phyloP scores from a whole-genome alignment of 371 early-diverging fungal species.

The Circinella minor region DNA sequence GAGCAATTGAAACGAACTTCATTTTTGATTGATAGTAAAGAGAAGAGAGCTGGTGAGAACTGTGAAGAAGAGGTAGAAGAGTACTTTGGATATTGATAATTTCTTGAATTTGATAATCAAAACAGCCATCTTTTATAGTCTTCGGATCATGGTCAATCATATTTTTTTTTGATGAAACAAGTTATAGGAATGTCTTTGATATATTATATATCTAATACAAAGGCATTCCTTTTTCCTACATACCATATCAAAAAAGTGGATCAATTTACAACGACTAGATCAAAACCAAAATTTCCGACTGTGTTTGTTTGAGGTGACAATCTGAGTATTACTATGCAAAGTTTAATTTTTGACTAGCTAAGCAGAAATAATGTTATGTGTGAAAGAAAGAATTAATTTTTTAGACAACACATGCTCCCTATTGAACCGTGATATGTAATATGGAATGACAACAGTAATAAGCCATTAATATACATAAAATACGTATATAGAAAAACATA shows the following conservation, averaged over 20 bases:
- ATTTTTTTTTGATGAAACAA: not conserved
- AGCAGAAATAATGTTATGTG: too few relatives aligned
- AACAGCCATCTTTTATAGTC: not conserved
- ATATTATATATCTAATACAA: not conserved
- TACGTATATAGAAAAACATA: not conserved
- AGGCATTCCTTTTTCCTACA: slow-evolving; percentile 3
- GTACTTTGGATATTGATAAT: not conserved
- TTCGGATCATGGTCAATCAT: not conserved
- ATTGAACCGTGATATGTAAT: not conserved
- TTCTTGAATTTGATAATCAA: not conserved
- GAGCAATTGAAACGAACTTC: slow-evolving; percentile 4
- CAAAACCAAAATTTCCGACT: not conserved
- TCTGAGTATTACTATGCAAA: too few relatives aligned
- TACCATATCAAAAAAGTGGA: not conserved
- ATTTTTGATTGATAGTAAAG: not conserved
- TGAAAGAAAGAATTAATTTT: too few relatives aligned
- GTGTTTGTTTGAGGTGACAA: too few relatives aligned
- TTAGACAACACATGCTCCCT: too few relatives aligned
- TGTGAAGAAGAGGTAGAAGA: not conserved
- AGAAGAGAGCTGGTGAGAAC: not conserved
- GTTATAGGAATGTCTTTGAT: not conserved
- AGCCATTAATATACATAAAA: not conserved
- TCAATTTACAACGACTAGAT: not conserved
- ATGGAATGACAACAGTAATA: not conserved
- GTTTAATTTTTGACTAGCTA: too few relatives aligned